Evolutionary conservation across 2,329 filamentous ascomycete genomes (phyloP).

Genomic region (Tolypocladium pustulatum): DNA sequence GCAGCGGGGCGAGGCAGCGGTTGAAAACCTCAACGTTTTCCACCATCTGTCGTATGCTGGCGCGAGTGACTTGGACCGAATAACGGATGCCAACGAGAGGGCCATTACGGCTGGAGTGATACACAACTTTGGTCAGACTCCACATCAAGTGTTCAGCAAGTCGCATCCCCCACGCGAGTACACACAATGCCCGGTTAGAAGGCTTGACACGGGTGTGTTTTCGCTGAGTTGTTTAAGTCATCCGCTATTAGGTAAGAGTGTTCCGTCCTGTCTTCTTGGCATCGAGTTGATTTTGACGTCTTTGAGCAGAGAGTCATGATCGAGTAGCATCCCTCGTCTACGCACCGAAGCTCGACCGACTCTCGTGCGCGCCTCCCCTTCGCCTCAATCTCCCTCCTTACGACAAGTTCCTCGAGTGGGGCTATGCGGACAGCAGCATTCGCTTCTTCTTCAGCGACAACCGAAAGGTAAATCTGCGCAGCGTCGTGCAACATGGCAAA

Average conservation of each 20-base stretch:
- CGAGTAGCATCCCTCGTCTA: slow-evolving; percentile 71
- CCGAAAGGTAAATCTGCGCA: slow-evolving; percentile 45
- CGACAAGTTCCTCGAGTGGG: slow-evolving; percentile 93
- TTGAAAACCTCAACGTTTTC: slow-evolving; percentile 91
- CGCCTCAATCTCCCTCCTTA: slow-evolving; percentile 83
- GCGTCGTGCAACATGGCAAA: slow-evolving; percentile 1
- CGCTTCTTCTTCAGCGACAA: slow-evolving; percentile 83
- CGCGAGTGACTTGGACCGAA: slow-evolving; percentile 83
- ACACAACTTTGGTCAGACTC: slow-evolving; percentile 97
- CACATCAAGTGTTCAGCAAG: slow-evolving; percentile 82
- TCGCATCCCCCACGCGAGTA: slow-evolving; percentile 71
- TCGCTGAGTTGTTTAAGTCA: slow-evolving; percentile 69
- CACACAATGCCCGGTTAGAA: slow-evolving; percentile 48
- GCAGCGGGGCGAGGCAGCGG: slow-evolving; percentile 82
- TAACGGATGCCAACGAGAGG: slow-evolving; percentile 78
- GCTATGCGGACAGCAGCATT: slow-evolving; percentile 84
- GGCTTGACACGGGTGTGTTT: slow-evolving; percentile 69
- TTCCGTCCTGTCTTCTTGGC: background rate
- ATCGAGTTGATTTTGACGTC: background rate
- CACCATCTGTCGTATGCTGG: slow-evolving; percentile 93
- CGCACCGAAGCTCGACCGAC: slow-evolving; percentile 66
- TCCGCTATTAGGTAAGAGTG: slow-evolving; percentile 53
- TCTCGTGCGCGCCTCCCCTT: slow-evolving; percentile 76
- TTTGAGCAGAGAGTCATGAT: slow-evolving; percentile 52
- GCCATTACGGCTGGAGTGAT: slow-evolving; percentile 90